These are phyloP conservation scores for Phytophthora colocasiae DNA, from an alignment of 352 stramenopile species.

Conservation along the genomic window DNA sequence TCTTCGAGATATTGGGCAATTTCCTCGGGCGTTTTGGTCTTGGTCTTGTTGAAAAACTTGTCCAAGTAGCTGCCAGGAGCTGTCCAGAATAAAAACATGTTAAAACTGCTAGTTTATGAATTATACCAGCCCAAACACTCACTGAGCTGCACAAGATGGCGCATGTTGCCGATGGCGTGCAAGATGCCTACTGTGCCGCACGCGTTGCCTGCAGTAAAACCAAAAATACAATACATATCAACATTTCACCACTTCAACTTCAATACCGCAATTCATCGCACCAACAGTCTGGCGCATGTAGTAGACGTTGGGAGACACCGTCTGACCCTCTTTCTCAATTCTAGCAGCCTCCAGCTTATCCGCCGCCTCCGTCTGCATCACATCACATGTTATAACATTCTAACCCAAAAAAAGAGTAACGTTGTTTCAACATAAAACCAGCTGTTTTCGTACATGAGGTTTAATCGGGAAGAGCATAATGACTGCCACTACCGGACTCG, in stretches of 20 bases:
- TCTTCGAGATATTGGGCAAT: constrained; percentile 91
- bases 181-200: constrained; percentile 97
- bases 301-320: constrained; percentile 81
- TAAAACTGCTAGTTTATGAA: not conserved
- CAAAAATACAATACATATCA: constrained; percentile 5
- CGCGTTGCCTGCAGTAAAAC: constrained; percentile 82
- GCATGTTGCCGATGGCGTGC: constrained; percentile 94
- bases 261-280: constrained; percentile 22
- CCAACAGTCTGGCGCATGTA: constrained; percentile 97
- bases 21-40: constrained; percentile 73
- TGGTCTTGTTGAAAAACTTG: constrained; percentile 88
- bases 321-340: constrained; percentile 79
- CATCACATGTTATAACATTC: constrained; percentile 6
- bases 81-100: constrained; percentile 17
- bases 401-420: not conserved
- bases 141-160: constrained; percentile 74
- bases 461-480: constrained; percentile 97
- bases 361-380: constrained; percentile 73
- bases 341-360: constrained; percentile 71
- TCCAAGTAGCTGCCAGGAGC: constrained; percentile 72
- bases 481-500: constrained; percentile 91
- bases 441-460: constrained; percentile 53
- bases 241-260: constrained; percentile 2
- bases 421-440: constrained; percentile 18
- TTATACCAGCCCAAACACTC: constrained; percentile 15